phyloP scores from a whole-genome alignment of 176 grass and related monocot species.

The Hordeum vulgare region DNA sequence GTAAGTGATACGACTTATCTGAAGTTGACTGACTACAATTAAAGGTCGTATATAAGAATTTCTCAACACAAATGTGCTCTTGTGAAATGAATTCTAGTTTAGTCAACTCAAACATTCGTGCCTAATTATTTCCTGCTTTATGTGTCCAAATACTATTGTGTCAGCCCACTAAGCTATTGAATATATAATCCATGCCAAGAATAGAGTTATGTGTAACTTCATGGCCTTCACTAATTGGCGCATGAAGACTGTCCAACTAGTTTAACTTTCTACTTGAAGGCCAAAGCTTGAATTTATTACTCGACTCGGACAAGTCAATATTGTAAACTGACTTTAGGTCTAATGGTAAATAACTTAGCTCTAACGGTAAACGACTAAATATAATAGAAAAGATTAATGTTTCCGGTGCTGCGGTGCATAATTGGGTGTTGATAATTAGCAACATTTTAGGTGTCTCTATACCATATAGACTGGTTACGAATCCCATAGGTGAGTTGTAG shows the following conservation, averaged over 20 bases:
- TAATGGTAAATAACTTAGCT: background rate
- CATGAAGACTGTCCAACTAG: background rate
- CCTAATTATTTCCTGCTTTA: background rate
- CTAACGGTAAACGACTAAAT: background rate
- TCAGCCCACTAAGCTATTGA: background rate
- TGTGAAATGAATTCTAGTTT: no score
- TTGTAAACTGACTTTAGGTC: background rate
- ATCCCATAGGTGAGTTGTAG: background rate
- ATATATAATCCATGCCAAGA: background rate
- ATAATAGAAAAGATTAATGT: background rate
- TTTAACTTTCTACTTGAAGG: background rate
- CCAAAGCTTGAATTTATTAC: background rate
- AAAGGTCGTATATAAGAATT: no score
- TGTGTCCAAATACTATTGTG: background rate
- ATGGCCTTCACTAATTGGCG: background rate
- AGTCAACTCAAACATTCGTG: no score
- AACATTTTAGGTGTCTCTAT: background rate
- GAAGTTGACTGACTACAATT: no score
- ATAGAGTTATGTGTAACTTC: background rate
- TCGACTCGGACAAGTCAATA: background rate
- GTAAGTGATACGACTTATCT: no score
- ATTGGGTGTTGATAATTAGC: background rate
- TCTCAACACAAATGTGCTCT: no score
- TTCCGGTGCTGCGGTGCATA: background rate
- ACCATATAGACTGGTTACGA: background rate